Conservation (phyloP, 768 basidiomycete species). For the Tricholoma sp. region DNA sequence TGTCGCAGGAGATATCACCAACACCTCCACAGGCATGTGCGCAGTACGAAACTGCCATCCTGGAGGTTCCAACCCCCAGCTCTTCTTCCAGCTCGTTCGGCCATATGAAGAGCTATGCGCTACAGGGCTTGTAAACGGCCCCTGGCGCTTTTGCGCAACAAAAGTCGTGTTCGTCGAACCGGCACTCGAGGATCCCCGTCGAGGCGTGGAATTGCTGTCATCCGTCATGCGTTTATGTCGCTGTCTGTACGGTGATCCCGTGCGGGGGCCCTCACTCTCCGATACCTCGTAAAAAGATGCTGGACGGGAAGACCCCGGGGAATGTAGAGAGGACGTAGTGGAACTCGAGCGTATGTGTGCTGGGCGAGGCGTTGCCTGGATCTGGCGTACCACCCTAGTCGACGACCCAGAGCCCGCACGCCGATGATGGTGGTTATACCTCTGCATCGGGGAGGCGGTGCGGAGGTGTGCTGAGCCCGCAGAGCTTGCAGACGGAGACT, state of each 20-base stretch:
- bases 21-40: slow-evolving; percentile 71
- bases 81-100: slow-evolving; percentile 83
- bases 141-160: slow-evolving; percentile 76
- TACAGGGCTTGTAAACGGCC: slow-evolving; percentile 61
- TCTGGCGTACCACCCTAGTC: slow-evolving; percentile 60
- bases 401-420: slow-evolving; percentile 75
- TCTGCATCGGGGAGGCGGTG: slow-evolving; percentile 76
- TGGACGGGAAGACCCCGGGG: slow-evolving; percentile 69
- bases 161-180: slow-evolving; percentile 60
- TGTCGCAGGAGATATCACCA: slow-evolving; percentile 57
- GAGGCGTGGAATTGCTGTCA: slow-evolving; percentile 25
- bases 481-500: slow-evolving; percentile 76
- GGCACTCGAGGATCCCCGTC: slow-evolving; percentile 25
- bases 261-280: slow-evolving; percentile 61
- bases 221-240: slow-evolving; percentile 44
- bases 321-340: slow-evolving; percentile 72
- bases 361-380: slow-evolving; percentile 39
- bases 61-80: slow-evolving; percentile 84
- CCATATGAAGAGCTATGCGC: slow-evolving; percentile 39
- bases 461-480: slow-evolving; percentile 60
- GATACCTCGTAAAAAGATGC: slow-evolving; percentile 75
- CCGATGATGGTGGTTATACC: slow-evolving; percentile 51
- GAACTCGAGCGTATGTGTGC: slow-evolving; percentile 72
- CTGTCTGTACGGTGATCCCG: slow-evolving; percentile 57
- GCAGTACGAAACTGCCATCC: slow-evolving; percentile 72